Conservation (phyloP, 495 filamentous ascomycete species). For the Neurospora sp. region DNA sequence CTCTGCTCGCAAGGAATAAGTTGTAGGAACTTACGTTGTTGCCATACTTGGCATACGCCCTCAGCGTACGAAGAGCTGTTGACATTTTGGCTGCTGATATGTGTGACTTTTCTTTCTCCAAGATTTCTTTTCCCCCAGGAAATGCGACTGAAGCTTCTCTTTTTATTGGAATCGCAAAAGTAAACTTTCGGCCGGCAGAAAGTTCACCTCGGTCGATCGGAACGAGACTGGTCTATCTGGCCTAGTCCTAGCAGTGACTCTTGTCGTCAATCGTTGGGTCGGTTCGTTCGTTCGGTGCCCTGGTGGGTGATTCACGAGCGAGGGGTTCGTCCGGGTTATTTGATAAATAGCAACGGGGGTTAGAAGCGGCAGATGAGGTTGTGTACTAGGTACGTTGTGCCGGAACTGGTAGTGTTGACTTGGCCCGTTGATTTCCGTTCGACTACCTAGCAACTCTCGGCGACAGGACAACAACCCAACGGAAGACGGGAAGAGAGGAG, state of each 20-base stretch:
- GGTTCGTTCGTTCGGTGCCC: neutral
- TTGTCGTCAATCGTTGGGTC: neutral
- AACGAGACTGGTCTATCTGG: neutral
- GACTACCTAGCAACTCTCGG: neutral
- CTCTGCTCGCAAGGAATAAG: neutral
- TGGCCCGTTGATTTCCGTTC: neutral
- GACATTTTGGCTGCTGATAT: slow-evolving; percentile 33
- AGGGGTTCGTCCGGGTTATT: neutral
- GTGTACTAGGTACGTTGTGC: neutral
- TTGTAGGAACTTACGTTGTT: slow-evolving; percentile 31
- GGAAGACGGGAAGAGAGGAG: neutral
- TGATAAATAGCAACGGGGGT: neutral
- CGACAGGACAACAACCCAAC: neutral
- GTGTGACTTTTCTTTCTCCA: neutral
- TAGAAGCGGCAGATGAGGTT: slow-evolving; percentile 3
- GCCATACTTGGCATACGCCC: slow-evolving; percentile 41
- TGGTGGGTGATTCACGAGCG: neutral
- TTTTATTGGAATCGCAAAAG: neutral
- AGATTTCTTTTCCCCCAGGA: neutral
- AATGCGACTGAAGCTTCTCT: neutral
- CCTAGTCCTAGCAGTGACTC: neutral
- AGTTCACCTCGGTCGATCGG: too few species aligned
- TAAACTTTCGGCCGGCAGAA: neutral
- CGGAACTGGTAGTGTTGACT: neutral
- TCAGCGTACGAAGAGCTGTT: slow-evolving; percentile 35